Base-by-base conservation (phyloP, 73 alveolate species). In the Paramecium primaurelia region DNA sequence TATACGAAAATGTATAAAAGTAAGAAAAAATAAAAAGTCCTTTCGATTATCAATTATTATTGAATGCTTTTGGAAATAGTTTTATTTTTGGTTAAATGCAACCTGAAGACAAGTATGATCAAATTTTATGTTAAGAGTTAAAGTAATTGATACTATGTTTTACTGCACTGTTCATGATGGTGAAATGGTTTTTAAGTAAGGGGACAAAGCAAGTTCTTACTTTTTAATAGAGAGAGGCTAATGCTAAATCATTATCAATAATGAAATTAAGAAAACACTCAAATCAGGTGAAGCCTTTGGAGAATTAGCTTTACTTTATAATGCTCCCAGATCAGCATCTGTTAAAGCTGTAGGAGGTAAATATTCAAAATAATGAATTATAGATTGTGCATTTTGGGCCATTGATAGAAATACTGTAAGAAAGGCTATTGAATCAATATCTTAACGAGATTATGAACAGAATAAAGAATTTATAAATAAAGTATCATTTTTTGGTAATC, bases 141-240 rank as follows among this genome's bases (percentile, higher is more conserved):
- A 80, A 47, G 94, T 89, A 0, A 89, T 83, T 16, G 86, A 89
- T 25, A 89, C 77, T 22, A 89, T 89, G 94, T 89, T 89, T 51
- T 89, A 89, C 30, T 89, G 94, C 60, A 83, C 86, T 26, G 84
- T 51, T 18, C 71, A 84, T 22, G 97, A 94, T 49, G 95, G 93
- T 20, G 44, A 95, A 51, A 84, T 77, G 80, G 95, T 96, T 32
- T 95, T 96, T 28, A 92, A 95, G 75, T 96, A 96, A 92, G 98
- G 97, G 38, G 98, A 95, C 40, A 93, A 93, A 90, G 99, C 98
- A 14, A 95, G 95, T 86, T 93, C 95, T 8, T 96, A 95, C 90
- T 96, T 86, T 80, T 92, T 96, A 38, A 92, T 96, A 9, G 95
- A 95, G 84, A 92, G 92, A 40, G 99, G 99, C 9, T 86, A 94